phyloP scores from a whole-genome alignment of 129 eudicot genomes.

The Lactuca saligna region DNA sequence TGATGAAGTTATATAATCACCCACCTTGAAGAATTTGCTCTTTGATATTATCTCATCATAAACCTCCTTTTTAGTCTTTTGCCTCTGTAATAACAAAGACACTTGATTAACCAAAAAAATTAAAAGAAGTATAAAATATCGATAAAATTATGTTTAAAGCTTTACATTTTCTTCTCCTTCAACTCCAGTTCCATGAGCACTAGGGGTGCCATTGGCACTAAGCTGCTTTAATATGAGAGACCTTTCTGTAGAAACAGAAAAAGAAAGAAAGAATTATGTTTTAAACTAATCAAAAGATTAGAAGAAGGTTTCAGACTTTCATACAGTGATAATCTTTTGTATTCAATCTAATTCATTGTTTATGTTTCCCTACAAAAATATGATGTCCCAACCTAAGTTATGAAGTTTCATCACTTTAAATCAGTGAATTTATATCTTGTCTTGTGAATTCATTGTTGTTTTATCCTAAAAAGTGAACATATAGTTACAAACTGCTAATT shows the following conservation, averaged over 20 bases:
- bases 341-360: conserved; percentile 8
- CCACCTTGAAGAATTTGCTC: conserved; percentile 92
- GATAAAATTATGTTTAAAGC: conserved; percentile 5
- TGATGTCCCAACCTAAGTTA: conserved; percentile 9
- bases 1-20: background rate
- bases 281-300: conserved; percentile 6
- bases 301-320: conserved; percentile 3
- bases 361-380: background rate
- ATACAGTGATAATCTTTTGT: conserved; percentile 3
- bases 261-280: background rate
- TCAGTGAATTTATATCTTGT: background rate
- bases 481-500: background rate
- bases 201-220: conserved; percentile 40
- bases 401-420: conserved; percentile 1
- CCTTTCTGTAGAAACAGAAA: conserved; percentile 42
- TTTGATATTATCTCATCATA: conserved; percentile 79
- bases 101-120: background rate
- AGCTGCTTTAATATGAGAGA: conserved; percentile 48
- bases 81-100: conserved; percentile 59
- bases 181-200: conserved; percentile 31
- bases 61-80: conserved; percentile 83
- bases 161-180: conserved; percentile 64
- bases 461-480: background rate
- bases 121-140: background rate
- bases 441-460: background rate